Percentiles rank a stretch among this genome's conserved stretches.
These are phyloP conservation scores for Pleodorina starrii DNA, from an alignment of 139 green algal species.

Conservation along the genomic window DNA sequence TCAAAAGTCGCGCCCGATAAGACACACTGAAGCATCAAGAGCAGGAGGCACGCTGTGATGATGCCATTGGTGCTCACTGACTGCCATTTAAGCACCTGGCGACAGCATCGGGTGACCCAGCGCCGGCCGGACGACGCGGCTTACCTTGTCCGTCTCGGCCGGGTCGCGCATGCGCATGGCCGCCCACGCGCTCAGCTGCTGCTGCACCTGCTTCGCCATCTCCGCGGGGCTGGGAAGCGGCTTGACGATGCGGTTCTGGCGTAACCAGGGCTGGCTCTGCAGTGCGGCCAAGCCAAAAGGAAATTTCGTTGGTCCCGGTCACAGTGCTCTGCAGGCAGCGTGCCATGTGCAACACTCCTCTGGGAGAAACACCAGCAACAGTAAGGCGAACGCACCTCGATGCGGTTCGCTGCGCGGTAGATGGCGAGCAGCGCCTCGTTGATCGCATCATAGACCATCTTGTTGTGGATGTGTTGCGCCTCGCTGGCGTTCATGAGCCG, in stretches of 20 bases:
- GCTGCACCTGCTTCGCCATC: slow-evolving; percentile 49
- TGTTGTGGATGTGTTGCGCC: slow-evolving; percentile 68
- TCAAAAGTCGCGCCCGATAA: too few species aligned
- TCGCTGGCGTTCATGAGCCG: slow-evolving; percentile 44
- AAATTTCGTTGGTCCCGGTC: too few species aligned
- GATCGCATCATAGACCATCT: slow-evolving; percentile 68
- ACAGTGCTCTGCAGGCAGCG: too few species aligned
- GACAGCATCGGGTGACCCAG: too few species aligned
- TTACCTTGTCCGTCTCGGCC: slow-evolving; percentile 22
- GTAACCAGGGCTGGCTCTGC: slow-evolving; percentile 36
- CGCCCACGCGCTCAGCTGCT: slow-evolving; percentile 42
- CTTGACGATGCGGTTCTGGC: neutral
- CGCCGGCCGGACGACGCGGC: too few species aligned
- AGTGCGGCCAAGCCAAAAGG: too few species aligned
- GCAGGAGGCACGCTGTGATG: too few species aligned
- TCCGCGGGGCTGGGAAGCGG: slow-evolving; percentile 50
- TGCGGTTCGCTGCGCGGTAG: slow-evolving; percentile 52
- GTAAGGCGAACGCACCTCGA: slow-evolving; percentile 47
- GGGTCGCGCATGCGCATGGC: slow-evolving; percentile 39
- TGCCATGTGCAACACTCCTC: too few species aligned
- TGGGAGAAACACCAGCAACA: neutral
- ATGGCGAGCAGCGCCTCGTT: slow-evolving; percentile 63
- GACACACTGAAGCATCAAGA: too few species aligned
- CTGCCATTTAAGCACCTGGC: too few species aligned
- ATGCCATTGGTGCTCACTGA: too few species aligned